Conservation (phyloP, 2,329 filamentous ascomycete genomes). For the Penicillium sclerotigenum region DNA sequence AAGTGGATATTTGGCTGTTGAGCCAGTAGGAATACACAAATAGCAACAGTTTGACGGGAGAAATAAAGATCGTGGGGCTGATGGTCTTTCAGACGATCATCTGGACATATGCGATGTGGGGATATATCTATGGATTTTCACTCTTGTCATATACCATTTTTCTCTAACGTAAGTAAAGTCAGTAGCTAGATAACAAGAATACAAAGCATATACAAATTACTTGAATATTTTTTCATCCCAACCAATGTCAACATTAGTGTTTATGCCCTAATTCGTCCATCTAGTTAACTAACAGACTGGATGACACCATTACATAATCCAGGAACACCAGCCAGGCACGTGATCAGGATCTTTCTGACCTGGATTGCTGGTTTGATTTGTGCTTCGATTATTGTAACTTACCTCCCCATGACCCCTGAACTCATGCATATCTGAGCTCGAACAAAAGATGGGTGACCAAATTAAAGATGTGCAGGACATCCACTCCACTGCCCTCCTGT, state of each 20-base stretch:
- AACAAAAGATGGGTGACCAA: constrained; percentile 30
- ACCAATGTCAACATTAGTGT: neutral
- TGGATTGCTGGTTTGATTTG: neutral
- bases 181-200: neutral
- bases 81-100: neutral
- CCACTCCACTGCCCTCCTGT: constrained; percentile 22
- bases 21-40: neutral
- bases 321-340: neutral
- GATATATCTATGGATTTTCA: constrained; percentile 1
- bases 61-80: neutral
- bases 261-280: neutral
- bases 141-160: neutral
- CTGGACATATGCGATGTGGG: neutral
- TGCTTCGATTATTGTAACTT: neutral
- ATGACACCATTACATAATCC: constrained; percentile 13
- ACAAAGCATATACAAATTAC: neutral
- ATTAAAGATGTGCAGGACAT: constrained; percentile 15
- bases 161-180: neutral
- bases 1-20: neutral
- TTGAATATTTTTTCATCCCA: neutral
- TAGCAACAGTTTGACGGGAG: neutral
- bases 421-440: constrained; percentile 5
- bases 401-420: constrained; percentile 3
- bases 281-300: neutral
- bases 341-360: constrained; percentile 4